phyloP scores from a whole-genome alignment of 2,329 filamentous ascomycete genomes.

The Pyrenophora tritici-repentis region DNA sequence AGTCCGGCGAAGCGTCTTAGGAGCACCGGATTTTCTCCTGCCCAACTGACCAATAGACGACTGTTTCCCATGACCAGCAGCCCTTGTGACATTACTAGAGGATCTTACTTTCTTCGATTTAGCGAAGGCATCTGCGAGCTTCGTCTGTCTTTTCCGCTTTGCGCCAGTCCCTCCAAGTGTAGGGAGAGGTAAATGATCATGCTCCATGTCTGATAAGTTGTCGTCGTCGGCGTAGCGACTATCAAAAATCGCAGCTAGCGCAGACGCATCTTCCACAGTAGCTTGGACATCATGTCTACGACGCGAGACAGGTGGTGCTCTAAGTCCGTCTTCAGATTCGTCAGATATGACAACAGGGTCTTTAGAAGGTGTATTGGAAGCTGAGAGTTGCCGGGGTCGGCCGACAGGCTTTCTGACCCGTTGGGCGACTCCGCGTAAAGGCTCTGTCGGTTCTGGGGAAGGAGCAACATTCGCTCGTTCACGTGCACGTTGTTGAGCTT shows the following conservation, averaged over 20 bases:
- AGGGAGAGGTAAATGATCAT: conserved; percentile 50
- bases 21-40: conserved; percentile 12
- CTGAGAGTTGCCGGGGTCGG: neutral
- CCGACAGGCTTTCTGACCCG: conserved; percentile 24
- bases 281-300: conserved; percentile 22
- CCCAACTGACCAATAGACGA: neutral
- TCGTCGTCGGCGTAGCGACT: conserved; percentile 31
- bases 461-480: conserved; percentile 11
- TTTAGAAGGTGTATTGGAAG: conserved; percentile 16
- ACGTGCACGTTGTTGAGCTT: conserved; percentile 22
- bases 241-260: conserved; percentile 33
- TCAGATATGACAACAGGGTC: conserved; percentile 42
- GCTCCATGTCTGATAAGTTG: conserved; percentile 50
- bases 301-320: conserved; percentile 1
- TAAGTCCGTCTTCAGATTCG: conserved; percentile 36
- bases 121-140: conserved; percentile 44
- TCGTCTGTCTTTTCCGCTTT: conserved; percentile 45
- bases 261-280: conserved; percentile 22
- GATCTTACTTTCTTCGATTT: conserved; percentile 24
- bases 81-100: conserved; percentile 1
- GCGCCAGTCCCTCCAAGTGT: conserved; percentile 24
- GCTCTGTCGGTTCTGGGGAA: conserved; percentile 32
- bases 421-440: conserved; percentile 43
- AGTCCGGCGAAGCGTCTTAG: conserved; percentile 17
- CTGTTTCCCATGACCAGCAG: neutral